phyloP scores from a whole-genome alignment of 805 yeast genomes.

The Monosporozyma siamensis region DNA sequence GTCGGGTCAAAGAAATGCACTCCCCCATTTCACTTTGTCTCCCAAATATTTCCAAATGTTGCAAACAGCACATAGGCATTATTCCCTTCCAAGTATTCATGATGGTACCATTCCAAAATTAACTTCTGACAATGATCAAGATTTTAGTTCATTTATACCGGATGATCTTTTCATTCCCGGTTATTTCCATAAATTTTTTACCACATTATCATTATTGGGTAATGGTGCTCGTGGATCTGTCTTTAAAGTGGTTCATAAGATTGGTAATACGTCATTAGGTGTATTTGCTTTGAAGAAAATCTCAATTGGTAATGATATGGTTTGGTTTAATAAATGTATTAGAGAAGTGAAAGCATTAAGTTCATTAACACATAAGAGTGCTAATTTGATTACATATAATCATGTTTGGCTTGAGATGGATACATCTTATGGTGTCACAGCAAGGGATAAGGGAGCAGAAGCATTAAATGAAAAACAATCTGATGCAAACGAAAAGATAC shows the following conservation, averaged over 20 bases:
- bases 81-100: neutral
- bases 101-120: neutral
- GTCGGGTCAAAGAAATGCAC: conserved; percentile 4
- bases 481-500: conserved; percentile 29
- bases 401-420: conserved; percentile 84
- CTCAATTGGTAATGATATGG: conserved; percentile 67
- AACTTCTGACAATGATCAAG: neutral
- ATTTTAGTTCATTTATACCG: conserved; percentile 31
- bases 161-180: conserved; percentile 67
- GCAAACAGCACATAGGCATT: conserved; percentile 1
- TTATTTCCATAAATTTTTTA: conserved; percentile 66
- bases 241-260: conserved; percentile 70
- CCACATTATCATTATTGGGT: conserved; percentile 52
- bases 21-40: conserved; percentile 2
- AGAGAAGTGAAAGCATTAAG: conserved; percentile 69
- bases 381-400: conserved; percentile 71
- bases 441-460: conserved; percentile 9
- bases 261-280: conserved; percentile 62
- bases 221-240: conserved; percentile 83
- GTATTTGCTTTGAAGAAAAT: conserved; percentile 78
- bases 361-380: conserved; percentile 37
- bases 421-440: conserved; percentile 35
- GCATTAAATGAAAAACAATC: neutral
- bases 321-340: conserved; percentile 60
- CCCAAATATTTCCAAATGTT: conserved; percentile 4